Evolutionary conservation across 1,284 basidiomycete species (phyloP), one percentile per base, ranked within the genome.

Genomic region (Heterobasidion annosum): DNA sequence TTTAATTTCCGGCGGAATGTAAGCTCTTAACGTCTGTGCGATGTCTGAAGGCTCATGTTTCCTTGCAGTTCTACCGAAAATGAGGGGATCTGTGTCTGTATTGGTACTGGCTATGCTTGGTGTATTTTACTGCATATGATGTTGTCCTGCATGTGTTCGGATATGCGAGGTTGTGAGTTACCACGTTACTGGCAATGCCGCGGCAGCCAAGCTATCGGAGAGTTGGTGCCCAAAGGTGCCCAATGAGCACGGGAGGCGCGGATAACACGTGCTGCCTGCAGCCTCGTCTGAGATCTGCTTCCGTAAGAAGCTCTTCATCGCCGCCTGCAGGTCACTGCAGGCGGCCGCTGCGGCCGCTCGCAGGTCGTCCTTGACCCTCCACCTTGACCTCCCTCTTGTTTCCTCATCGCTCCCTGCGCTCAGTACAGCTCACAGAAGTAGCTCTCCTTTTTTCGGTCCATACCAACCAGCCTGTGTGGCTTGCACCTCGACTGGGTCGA

Each of bases 1-100:
- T 91, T 91, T 70, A 91, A 91, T 69, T 91, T 91, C 76, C 81
- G 88, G 43, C 85, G 88, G 56, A 91, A 91, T 68, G 89, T 91
- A 66, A 74, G 88, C 37, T 40, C n/a, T 51, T 42, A 50, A 50
- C 53, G 10, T 19, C 43, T 18, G 57, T 54, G 50, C 52, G 50
- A 47, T 51, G 34, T 48, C 43, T 40, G 45, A 57, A 46, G 43
- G 54, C 42, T 46, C 57, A 56, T 44, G 58, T 57, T 54, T 45
- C 50, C 51, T 52, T 53, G 51, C 57, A 90, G 87, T 90, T 90
- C 69, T 90, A 84, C 67, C 79, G 82, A 64, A 84, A 84, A 66
- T 83, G 71, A 68, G 47, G 25, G 50, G 40, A 43, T 56, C 43
- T 46, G 44, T 55, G 35, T 49, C 37, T 25, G 45, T 58, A 52